A percentile compares a stretch with the other conserved stretches of the same genome.
These are phyloP conservation scores for Spathaspora girioi DNA, from an alignment of 805 yeast genomes.

Conservation along the genomic window DNA sequence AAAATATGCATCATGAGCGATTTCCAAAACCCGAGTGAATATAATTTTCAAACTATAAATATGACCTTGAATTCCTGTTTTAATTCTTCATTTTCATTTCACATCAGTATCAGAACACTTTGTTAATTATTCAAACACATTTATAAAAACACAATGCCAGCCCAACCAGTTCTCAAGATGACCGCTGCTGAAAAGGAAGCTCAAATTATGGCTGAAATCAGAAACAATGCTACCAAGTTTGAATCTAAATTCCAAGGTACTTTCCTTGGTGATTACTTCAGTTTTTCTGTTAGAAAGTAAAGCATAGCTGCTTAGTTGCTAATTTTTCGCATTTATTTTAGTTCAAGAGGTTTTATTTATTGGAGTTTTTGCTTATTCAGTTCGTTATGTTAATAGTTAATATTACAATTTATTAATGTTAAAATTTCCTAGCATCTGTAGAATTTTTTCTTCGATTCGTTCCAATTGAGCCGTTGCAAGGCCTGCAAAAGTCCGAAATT, in stretches of 20 bases:
- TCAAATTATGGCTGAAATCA: constrained; percentile 41
- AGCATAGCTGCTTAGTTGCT: background rate
- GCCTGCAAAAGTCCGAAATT: constrained; percentile 1
- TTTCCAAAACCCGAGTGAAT: background rate
- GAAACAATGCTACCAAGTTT: constrained; percentile 29
- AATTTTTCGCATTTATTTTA: background rate
- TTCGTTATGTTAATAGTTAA: background rate
- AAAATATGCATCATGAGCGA: background rate
- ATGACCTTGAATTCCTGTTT: background rate
- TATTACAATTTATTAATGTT: background rate
- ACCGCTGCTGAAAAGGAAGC: constrained; percentile 45
- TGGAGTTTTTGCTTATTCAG: background rate
- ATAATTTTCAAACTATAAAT: background rate
- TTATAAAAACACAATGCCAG: constrained; percentile 6
- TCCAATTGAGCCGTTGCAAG: background rate
- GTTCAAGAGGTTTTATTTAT: background rate
- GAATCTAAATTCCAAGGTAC: constrained; percentile 40
- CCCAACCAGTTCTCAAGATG: constrained; percentile 14
- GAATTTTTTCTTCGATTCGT: background rate
- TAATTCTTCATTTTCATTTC: background rate
- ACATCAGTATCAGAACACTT: background rate
- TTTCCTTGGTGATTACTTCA: constrained; percentile 40
- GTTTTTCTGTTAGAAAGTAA: constrained; percentile 22
- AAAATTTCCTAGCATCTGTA: background rate
- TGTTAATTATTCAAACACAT: background rate